Percentiles rank a stretch among this genome's conserved stretches.
phyloP scores from a whole-genome alignment of 2,329 filamentous ascomycete genomes.

The Leptographium radiaticola region DNA sequence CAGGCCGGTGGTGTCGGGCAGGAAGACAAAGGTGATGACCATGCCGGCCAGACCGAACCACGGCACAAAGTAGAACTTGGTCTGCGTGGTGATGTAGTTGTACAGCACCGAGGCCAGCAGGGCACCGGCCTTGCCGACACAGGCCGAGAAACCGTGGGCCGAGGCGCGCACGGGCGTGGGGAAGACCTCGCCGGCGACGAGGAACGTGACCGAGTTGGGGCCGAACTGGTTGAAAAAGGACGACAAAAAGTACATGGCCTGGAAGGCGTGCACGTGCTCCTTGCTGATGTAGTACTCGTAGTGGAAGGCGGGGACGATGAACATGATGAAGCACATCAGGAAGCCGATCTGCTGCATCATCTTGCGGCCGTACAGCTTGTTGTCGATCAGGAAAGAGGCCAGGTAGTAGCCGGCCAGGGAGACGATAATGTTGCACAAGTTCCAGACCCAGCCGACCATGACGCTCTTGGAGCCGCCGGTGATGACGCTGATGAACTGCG shows the following conservation, averaged over 20 bases:
- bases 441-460: conserved; percentile 84
- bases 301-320: conserved; percentile 80
- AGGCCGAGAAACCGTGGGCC: conserved; percentile 90
- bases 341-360: conserved; percentile 95
- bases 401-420: conserved; percentile 81
- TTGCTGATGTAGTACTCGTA: conserved; percentile 68
- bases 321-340: conserved; percentile 84
- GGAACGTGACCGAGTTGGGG: conserved; percentile 91
- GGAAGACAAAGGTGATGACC: conserved; percentile 69
- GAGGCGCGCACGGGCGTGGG: conserved; percentile 86
- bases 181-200: conserved; percentile 92
- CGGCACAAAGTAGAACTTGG: conserved; percentile 82
- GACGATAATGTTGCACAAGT: conserved; percentile 79
- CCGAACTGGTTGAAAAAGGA: conserved; percentile 99
- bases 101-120: conserved; percentile 79
- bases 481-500: conserved; percentile 13
- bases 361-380: conserved; percentile 93
- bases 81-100: conserved; percentile 81
- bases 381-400: conserved; percentile 80
- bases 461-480: conserved; percentile 37
- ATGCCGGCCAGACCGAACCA: conserved; percentile 91
- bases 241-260: conserved; percentile 95
- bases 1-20: conserved; percentile 93
- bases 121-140: conserved; percentile 77
- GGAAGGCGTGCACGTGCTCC: conserved; percentile 71